Evolutionary conservation across 345 rosid species (phyloP), one percentile per base, ranked within the genome.

Genomic region (Limnanthes douglasii): DNA sequence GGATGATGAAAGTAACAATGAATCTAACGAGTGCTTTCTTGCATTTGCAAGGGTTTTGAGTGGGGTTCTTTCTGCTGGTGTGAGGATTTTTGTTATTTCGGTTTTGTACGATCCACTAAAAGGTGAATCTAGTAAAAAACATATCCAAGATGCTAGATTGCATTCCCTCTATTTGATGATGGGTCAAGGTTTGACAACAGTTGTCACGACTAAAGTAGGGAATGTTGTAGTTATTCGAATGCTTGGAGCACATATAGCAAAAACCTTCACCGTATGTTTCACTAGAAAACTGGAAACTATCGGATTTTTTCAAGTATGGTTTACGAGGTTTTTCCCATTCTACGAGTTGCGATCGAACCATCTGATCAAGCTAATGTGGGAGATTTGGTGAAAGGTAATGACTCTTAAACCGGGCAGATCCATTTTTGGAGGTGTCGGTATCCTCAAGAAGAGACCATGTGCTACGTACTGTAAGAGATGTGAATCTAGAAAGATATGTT

Each of bases 281-380:
- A 84, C 81, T 3, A 60, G 62, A n/a, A n/a, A n/a, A n/a, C n/a
- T n/a, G n/a, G n/a, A 62, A 76, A 73, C 60, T 79, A 81, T 50
- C 84, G 95, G 95, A 93, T 95, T 38, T 70, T 88, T 57, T 79
- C 95, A 11, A 79, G 84, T 65, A 83, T 88, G 97, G 68, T 54
- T 28, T 88, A 73, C 60, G 95, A 88, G 54, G 95, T 88, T 31
- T 28, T 94, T 48, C 95, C 97, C 22, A 84, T 84, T 39, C 70
- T 88, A 26, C 69, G 75, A 64, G 95, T 84, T 29, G 95, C 95
- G 15, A 74, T 84, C 53, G 97, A 84, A 46, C 97, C 95, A 13
- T 72, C 94, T 15, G 84, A 88, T 55, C 95, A 95, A 18, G 71
- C 82, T 11, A 86, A 76, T 66, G 72, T 77, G 70, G 69, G 62